phyloP scores from a whole-genome alignment of 257 asterid genomes.

The Phtheirospermum japonicum region DNA sequence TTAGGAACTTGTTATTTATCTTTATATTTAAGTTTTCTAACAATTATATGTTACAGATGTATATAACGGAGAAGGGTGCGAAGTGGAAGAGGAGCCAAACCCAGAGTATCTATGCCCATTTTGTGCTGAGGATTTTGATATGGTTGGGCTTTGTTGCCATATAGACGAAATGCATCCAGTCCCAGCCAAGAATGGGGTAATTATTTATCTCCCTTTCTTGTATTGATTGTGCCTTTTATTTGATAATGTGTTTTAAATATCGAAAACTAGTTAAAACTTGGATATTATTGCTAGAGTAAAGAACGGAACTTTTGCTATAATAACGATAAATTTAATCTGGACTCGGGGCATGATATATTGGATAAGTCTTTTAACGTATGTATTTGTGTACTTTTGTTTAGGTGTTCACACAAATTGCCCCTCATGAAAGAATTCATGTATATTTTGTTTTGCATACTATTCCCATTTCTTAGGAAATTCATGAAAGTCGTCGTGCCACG shows the following conservation, averaged over 20 bases:
- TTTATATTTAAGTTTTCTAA: background rate
- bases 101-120: slow-evolving; percentile 81
- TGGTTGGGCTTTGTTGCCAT: slow-evolving; percentile 89
- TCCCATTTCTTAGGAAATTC: background rate
- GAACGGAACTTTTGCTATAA: too few relatives aligned
- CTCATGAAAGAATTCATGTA: background rate
- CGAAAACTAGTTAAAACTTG: background rate
- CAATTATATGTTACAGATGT: slow-evolving; percentile 38
- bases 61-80: slow-evolving; percentile 62
- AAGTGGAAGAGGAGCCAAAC: slow-evolving; percentile 55
- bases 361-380: too few relatives aligned
- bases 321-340: background rate
- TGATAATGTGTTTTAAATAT: background rate
- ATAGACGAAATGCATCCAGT: slow-evolving; percentile 79
- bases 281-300: background rate
- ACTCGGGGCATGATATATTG: too few relatives aligned
- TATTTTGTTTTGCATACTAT: slow-evolving; percentile 4
- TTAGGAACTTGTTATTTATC: background rate
- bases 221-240: background rate
- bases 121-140: slow-evolving; percentile 81
- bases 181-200: slow-evolving; percentile 90
- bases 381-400: background rate
- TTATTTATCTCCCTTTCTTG: background rate
- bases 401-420: background rate
- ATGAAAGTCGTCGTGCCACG: background rate